Evolutionary conservation across 768 basidiomycete species (phyloP).

Genomic region (Macrolepiota fuliginosa): DNA sequence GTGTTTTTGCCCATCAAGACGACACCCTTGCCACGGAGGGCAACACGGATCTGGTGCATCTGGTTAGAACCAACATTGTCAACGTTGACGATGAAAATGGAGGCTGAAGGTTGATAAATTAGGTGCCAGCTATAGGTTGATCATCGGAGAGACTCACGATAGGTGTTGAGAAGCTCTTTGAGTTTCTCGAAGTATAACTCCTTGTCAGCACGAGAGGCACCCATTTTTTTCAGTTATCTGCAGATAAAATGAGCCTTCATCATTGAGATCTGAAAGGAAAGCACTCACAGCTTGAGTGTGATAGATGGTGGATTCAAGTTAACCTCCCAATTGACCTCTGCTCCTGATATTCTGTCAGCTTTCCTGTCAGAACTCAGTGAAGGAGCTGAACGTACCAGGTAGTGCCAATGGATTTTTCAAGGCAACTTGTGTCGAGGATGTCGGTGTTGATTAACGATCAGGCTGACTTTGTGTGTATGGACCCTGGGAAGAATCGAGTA

Average conservation of each 20-base stretch:
- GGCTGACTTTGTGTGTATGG: conserved; percentile 34
- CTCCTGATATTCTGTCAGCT: conserved; percentile 17
- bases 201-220: conserved; percentile 88
- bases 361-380: neutral
- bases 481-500: conserved; percentile 29
- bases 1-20: conserved; percentile 99
- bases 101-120: conserved; percentile 51
- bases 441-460: conserved; percentile 11
- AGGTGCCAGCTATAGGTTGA: neutral
- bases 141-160: conserved; percentile 55
- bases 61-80: conserved; percentile 99
- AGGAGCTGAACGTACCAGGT: conserved; percentile 44
- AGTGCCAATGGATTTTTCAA: conserved; percentile 97
- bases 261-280: neutral
- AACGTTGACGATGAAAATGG: conserved; percentile 98
- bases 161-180: conserved; percentile 87
- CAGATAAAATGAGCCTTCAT: conserved; percentile 10
- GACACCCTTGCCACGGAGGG: conserved; percentile 94
- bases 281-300: conserved; percentile 19
- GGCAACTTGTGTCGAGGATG: conserved; percentile 49
- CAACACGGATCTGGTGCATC: conserved; percentile 96
- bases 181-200: conserved; percentile 90
- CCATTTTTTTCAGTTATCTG: conserved; percentile 64
- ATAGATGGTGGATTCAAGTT: conserved; percentile 35
- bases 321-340: conserved; percentile 96